Percentiles rank a stretch among this genome's conserved stretches.
These are phyloP conservation scores for Triangularia setosa DNA, from an alignment of 2,329 filamentous ascomycete genomes.

Conservation along the genomic window DNA sequence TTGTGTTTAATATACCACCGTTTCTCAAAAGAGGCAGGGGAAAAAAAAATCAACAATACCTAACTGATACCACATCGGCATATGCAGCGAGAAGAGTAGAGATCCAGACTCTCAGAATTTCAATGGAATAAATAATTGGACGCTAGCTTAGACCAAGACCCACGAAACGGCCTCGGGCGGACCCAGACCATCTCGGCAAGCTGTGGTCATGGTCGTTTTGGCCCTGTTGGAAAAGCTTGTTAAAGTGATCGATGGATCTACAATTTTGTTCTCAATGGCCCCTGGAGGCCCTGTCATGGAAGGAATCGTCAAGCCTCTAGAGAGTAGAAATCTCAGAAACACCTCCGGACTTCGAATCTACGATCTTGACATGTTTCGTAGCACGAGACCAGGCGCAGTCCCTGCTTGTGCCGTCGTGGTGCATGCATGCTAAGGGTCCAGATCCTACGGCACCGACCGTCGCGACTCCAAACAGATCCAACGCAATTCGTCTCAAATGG, in stretches of 20 bases:
- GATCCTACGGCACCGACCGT: conserved; percentile 8
- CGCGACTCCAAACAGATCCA: conserved; percentile 6
- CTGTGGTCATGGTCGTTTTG: not conserved
- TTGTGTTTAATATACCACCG: not conserved
- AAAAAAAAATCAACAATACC: no score
- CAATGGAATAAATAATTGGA: not conserved
- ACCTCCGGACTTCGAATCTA: not conserved
- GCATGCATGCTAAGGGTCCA: conserved; percentile 6
- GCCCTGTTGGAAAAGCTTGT: conserved; percentile 5
- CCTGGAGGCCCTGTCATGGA: not conserved
- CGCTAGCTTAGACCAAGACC: conserved; percentile 1
- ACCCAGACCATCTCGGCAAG: conserved; percentile 2
- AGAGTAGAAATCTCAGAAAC: not conserved
- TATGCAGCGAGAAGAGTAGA: not conserved
- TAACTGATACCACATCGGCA: not conserved
- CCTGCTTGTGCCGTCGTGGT: conserved; percentile 1
- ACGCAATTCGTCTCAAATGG: not conserved
- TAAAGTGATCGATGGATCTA: not conserved
- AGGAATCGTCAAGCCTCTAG: not conserved
- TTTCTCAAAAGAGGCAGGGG: not conserved
- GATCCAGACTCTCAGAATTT: not conserved
- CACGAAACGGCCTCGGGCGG: not conserved
- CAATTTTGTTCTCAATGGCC: not conserved
- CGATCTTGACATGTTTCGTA: not conserved
- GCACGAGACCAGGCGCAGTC: not conserved